Percentiles rank a stretch among this genome's conserved stretches.
phyloP scores from a whole-genome alignment of 129 eudicot genomes.

The Flaveria trinervia region DNA sequence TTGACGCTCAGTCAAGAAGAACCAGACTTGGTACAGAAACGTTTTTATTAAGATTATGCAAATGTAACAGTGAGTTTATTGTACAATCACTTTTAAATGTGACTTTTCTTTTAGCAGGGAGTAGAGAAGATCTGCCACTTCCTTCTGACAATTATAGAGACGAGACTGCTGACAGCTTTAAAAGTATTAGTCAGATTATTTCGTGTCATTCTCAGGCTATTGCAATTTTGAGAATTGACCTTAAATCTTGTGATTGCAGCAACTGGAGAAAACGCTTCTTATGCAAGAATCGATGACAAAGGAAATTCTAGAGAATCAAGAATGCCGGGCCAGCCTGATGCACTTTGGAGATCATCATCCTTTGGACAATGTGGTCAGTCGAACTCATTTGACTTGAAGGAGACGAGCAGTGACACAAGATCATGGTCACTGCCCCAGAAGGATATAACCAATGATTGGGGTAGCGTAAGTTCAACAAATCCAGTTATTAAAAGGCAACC shows the following conservation, averaged over 20 bases:
- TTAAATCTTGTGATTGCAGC: slow-evolving; percentile 26
- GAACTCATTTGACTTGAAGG: slow-evolving; percentile 46
- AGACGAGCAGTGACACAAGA: slow-evolving; percentile 38
- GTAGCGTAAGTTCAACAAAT: slow-evolving; percentile 31
- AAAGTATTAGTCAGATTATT: slow-evolving; percentile 39
- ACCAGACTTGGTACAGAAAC: slow-evolving; percentile 55
- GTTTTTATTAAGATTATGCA: slow-evolving; percentile 3
- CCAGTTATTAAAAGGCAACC: slow-evolving; percentile 56
- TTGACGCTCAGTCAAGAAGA: slow-evolving; percentile 65
- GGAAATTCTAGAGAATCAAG: slow-evolving; percentile 44
- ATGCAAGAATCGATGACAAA: slow-evolving; percentile 50
- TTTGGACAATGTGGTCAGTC: slow-evolving; percentile 42
- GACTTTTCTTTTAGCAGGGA: slow-evolving; percentile 46
- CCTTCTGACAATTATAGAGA: slow-evolving; percentile 48
- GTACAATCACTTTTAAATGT: slow-evolving; percentile 11
- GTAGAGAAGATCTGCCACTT: slow-evolving; percentile 65
- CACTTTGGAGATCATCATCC: slow-evolving; percentile 62
- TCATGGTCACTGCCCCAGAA: slow-evolving; percentile 51
- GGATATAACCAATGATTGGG: slow-evolving; percentile 31
- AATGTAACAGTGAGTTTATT: neutral
- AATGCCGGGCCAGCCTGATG: slow-evolving; percentile 43
- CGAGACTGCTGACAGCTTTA: slow-evolving; percentile 41
- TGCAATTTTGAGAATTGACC: neutral
- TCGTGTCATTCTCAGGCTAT: neutral
- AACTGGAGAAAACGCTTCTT: slow-evolving; percentile 40